phyloP scores from a whole-genome alignment of 2,329 filamentous ascomycete species.

The Tolypocladium guangdongense region DNA sequence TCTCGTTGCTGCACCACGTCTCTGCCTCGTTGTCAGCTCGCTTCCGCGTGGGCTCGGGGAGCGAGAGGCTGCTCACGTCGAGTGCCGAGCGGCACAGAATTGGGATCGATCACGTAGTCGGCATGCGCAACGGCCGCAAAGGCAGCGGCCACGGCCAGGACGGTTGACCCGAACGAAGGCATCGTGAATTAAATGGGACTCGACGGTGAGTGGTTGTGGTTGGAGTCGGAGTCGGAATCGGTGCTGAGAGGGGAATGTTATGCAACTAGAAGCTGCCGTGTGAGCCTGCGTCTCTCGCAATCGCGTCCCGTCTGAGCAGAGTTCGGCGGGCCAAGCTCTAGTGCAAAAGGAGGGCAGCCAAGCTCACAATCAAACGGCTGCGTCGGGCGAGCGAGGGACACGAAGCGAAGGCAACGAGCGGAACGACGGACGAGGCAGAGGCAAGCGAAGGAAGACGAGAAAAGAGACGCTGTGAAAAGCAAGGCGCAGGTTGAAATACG shows the following conservation, averaged over 20 bases:
- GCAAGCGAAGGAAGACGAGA: background rate
- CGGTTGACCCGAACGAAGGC: conserved; percentile 41
- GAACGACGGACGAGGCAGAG: background rate
- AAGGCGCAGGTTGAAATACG: background rate
- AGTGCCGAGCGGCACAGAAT: conserved; percentile 39
- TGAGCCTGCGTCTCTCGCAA: background rate
- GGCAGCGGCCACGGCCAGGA: conserved; percentile 43
- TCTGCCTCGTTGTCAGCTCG: conserved; percentile 26
- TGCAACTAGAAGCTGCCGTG: background rate
- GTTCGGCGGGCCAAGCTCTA: background rate
- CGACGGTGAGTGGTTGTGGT: background rate
- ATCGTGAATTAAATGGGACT: conserved; percentile 24
- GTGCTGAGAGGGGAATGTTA: background rate
- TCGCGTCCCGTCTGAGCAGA: no score
- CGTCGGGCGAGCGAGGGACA: background rate
- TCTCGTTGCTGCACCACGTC: conserved; percentile 56
- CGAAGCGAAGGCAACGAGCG: background rate
- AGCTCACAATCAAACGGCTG: background rate
- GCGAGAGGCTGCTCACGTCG: conserved; percentile 33
- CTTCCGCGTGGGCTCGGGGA: background rate
- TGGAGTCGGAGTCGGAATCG: background rate
- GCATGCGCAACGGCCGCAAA: conserved; percentile 42
- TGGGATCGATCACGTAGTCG: conserved; percentile 52
- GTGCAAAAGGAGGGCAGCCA: background rate
- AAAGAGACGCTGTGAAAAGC: background rate